Base-by-base conservation (phyloP, 306 rosid species). In the Prunus padus region DNA sequence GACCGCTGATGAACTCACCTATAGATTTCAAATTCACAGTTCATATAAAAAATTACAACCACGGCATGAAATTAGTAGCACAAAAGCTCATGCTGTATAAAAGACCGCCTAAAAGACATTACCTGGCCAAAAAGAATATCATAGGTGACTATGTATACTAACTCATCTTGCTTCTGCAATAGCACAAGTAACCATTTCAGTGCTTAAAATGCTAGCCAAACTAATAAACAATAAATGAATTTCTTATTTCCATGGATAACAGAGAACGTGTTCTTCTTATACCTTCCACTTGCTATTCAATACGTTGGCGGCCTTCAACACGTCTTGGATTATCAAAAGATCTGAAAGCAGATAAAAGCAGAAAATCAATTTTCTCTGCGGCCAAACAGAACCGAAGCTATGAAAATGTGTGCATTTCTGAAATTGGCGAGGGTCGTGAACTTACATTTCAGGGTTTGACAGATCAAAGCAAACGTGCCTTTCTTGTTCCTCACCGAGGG, bases 71-170 rank as follows among this genome's bases (percentile, higher is more conserved):
- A 31, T 9, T 8, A 22, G 14, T 11, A 20, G 14, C 26, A 20
- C 9, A 55, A 55, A 55, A 55, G 20, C 6, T n/a, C 23, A 62
- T 19, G 2, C 40, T 49, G 46, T 15, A 49, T 67, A 15, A 76
- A 31, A 50, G 69, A 74, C 56, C 25, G 45, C 11, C 44, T 67
- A 14, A 76, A 31, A 50, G 69, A 72, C 62, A 59, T 30, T 72
- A 91, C 99, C 93, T 92, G 87, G 30, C 97, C 97, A 25, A 95
- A 89, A 77, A 95, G 97, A 72, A 95, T 89, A 77, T 95, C 99
- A 72, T 92, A 95, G 68, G 81, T 75, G 77, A 90, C 84, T 18
- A 95, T 80, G 82, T 89, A 89, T 40, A 95, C 63, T 84, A 95
- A 84, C 72, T 92, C 97, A 68, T 74, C 82, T 71, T 87, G 98